Conservation (phyloP, 768 basidiomycete species). For the Mycena crocata region DNA sequence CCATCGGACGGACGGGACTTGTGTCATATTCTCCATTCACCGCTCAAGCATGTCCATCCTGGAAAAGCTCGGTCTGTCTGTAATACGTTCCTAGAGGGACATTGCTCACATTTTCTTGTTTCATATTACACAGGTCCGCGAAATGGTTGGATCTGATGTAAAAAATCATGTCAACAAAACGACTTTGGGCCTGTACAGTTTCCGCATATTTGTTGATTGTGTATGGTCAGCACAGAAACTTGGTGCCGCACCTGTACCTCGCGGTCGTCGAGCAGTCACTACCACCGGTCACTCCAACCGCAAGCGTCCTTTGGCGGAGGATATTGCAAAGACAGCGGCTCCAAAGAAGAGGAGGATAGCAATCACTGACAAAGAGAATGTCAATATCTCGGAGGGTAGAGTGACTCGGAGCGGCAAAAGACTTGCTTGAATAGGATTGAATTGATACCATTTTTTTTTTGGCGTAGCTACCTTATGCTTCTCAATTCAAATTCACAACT, state of each 20-base stretch:
- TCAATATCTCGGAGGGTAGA: neutral
- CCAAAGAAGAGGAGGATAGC: neutral
- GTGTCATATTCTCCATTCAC: neutral
- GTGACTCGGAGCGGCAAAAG: neutral
- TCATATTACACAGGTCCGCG: neutral
- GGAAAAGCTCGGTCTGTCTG: neutral
- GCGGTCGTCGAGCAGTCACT: neutral
- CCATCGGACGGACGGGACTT: neutral
- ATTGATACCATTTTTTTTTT: too few relatives aligned
- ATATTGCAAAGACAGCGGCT: neutral
- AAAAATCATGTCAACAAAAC: neutral
- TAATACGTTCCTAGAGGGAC: too few relatives aligned
- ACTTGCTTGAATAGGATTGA: too few relatives aligned
- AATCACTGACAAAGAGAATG: neutral
- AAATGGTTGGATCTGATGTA: neutral
- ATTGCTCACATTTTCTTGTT: neutral
- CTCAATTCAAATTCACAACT: too few relatives aligned
- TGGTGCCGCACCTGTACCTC: neutral
- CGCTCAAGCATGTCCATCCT: neutral
- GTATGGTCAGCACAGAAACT: neutral
- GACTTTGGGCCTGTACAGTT: constrained; percentile 1
- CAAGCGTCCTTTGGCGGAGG: neutral
- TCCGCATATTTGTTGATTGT: neutral
- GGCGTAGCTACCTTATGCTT: too few relatives aligned
- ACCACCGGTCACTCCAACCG: neutral